Conservation (phyloP, 1,139 yeast species). For the Schizosaccharomyces versatilis region DNA sequence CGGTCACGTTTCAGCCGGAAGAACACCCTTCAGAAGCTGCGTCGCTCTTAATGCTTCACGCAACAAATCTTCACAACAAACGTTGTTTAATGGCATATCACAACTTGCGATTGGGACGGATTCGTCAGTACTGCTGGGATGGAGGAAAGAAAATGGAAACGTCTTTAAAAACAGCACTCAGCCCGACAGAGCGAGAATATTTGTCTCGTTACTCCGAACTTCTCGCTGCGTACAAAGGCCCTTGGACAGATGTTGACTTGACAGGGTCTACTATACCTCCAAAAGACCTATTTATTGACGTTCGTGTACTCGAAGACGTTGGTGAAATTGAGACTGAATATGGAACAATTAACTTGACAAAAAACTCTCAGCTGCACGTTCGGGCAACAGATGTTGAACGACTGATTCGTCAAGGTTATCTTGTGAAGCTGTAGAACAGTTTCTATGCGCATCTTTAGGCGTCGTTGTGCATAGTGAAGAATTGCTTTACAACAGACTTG, state of each 20-base stretch:
- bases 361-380: constrained; percentile 85
- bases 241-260: constrained; percentile 65
- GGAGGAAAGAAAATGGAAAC: constrained; percentile 16
- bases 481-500: too few relatives aligned
- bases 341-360: constrained; percentile 86
- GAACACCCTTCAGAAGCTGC: constrained; percentile 18
- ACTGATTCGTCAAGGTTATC: constrained; percentile 78
- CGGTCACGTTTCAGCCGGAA: constrained; percentile 24
- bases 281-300: constrained; percentile 73
- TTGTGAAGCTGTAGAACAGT: constrained; percentile 16
- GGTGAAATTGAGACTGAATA: constrained; percentile 96
- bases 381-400: constrained; percentile 86
- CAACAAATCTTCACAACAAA: constrained; percentile 69
- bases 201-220: constrained; percentile 47
- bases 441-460: too few relatives aligned
- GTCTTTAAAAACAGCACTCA: neutral
- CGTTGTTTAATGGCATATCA: constrained; percentile 74
- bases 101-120: constrained; percentile 40
- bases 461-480: too few relatives aligned
- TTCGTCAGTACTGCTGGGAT: constrained; percentile 56
- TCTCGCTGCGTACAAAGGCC: constrained; percentile 53
- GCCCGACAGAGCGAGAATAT: constrained; percentile 61
- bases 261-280: constrained; percentile 83
- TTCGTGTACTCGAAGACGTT: constrained; percentile 76
- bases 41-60: constrained; percentile 60